Conservation (phyloP, 2,329 filamentous ascomycete genomes). For the Dothistroma pini region DNA sequence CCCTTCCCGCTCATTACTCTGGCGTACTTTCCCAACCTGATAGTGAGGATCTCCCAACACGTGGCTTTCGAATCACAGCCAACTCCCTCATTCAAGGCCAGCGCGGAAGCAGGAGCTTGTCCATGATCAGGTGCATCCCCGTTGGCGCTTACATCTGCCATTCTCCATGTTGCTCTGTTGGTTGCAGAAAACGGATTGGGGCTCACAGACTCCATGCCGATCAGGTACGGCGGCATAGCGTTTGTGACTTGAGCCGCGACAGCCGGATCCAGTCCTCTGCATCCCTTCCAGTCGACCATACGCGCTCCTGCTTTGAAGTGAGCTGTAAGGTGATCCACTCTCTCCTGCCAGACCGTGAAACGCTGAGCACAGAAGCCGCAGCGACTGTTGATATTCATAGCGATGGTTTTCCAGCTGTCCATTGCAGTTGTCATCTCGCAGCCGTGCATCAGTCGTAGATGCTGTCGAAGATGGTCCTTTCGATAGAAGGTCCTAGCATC, state of each 20-base stretch:
- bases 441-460: conserved; percentile 58
- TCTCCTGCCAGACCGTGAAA: conserved; percentile 50
- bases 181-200: conserved; percentile 48
- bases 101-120: neutral
- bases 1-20: conserved; percentile 39
- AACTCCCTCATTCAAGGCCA: conserved; percentile 1
- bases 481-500: conserved; percentile 62
- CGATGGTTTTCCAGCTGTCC: conserved; percentile 62
- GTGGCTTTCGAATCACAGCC: conserved; percentile 30
- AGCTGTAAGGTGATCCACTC: conserved; percentile 51
- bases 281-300: conserved; percentile 56
- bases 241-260: conserved; percentile 49
- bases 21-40: conserved; percentile 45
- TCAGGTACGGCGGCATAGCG: conserved; percentile 52
- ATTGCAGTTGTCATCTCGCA: conserved; percentile 59
- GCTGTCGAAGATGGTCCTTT: conserved; percentile 61
- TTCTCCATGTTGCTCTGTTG: conserved; percentile 24
- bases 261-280: conserved; percentile 49
- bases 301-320: conserved; percentile 53
- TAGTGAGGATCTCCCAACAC: conserved; percentile 50
- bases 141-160: conserved; percentile 3
- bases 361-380: conserved; percentile 52
- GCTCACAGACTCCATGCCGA: conserved; percentile 46
- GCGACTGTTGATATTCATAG: conserved; percentile 51
- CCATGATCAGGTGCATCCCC: neutral